Evolutionary conservation across 1,284 basidiomycete genomes (phyloP).

Genomic region (Cerioporus squamosus): DNA sequence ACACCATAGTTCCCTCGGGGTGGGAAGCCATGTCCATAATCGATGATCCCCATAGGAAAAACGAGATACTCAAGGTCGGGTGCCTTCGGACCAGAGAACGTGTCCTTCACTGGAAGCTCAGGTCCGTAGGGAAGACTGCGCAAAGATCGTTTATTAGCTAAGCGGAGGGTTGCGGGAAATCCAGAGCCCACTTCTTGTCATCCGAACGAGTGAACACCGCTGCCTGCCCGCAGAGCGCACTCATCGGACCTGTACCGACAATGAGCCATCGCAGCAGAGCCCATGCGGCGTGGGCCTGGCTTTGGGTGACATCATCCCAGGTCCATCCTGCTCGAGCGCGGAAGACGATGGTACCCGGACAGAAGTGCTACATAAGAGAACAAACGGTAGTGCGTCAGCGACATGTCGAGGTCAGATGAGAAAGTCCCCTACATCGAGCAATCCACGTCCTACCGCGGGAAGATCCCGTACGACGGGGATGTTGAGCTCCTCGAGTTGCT

Average conservation of each 20-base stretch:
- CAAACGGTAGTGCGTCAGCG: not conserved
- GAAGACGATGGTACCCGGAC: slow-evolving; percentile 32
- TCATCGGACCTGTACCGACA: slow-evolving; percentile 36
- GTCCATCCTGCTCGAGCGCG: slow-evolving; percentile 35
- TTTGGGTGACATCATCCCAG: slow-evolving; percentile 36
- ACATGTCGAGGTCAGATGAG: not conserved
- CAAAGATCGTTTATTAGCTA: not conserved
- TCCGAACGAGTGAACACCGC: slow-evolving; percentile 39
- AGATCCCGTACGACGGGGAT: slow-evolving; percentile 43
- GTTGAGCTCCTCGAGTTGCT: slow-evolving; percentile 39
- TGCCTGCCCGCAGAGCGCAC: slow-evolving; percentile 21
- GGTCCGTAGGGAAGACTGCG: slow-evolving; percentile 24
- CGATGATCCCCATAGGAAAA: slow-evolving; percentile 33
- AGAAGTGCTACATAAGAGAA: slow-evolving; percentile 33
- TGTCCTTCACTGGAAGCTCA: slow-evolving; percentile 21
- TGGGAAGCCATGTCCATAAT: slow-evolving; percentile 24
- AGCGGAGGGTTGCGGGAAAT: not conserved
- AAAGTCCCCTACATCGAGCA: slow-evolving; percentile 34
- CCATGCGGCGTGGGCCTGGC: slow-evolving; percentile 27
- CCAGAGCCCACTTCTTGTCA: slow-evolving; percentile 28
- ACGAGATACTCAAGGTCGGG: slow-evolving; percentile 44
- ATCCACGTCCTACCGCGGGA: slow-evolving; percentile 49
- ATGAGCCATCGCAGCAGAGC: slow-evolving; percentile 39
- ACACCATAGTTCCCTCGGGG: slow-evolving; percentile 30
- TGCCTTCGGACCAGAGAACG: slow-evolving; percentile 33